These are phyloP conservation scores for Kalmusia sp. DNA, from an alignment of 2,329 filamentous ascomycete genomes.

Conservation along the genomic window DNA sequence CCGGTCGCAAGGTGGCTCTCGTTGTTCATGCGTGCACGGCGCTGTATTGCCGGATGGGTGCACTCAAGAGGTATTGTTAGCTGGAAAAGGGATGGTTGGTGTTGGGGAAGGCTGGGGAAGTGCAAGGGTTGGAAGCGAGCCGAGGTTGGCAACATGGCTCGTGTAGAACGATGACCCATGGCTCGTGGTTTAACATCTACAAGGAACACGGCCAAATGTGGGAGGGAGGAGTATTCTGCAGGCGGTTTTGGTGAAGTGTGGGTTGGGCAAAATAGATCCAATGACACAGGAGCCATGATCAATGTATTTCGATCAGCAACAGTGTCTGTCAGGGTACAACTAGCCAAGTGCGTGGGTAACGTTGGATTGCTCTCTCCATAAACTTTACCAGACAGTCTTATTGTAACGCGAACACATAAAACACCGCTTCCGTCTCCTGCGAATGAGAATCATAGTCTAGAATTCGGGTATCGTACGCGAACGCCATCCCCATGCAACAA, in stretches of 20 bases:
- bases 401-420: too few relatives aligned
- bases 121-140: background rate
- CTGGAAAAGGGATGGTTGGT: background rate
- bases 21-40: background rate
- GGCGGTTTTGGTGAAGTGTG: too few relatives aligned
- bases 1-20: background rate
- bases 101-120: background rate
- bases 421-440: too few relatives aligned
- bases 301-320: too few relatives aligned
- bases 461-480: background rate
- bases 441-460: too few relatives aligned
- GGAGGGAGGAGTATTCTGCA: background rate
- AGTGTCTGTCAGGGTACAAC: too few relatives aligned
- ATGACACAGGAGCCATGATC: too few relatives aligned
- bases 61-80: background rate
- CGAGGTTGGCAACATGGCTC: too few relatives aligned
- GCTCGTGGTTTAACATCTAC: background rate
- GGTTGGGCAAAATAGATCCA: too few relatives aligned
- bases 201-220: background rate
- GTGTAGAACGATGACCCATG: too few relatives aligned
- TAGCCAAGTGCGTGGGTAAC: background rate
- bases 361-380: too few relatives aligned
- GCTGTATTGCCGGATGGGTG: background rate
- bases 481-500: background rate
- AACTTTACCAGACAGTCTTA: too few relatives aligned